A percentile compares a stretch with the other conserved stretches of the same genome.
phyloP scores from a whole-genome alignment of 495 filamentous ascomycete genomes.

The Penicillium verhagenii region DNA sequence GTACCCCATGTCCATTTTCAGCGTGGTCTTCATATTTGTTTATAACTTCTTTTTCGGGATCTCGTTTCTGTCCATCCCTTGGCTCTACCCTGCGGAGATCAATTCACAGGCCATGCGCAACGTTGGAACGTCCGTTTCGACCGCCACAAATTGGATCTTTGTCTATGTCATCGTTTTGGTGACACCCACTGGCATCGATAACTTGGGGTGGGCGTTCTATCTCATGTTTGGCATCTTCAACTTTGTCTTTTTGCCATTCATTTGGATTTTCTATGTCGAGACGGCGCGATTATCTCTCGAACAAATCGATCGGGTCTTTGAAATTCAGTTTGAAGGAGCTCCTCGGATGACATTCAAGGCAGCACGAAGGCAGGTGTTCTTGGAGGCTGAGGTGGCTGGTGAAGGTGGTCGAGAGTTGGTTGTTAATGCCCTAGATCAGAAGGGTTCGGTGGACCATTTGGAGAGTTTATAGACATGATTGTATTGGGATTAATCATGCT shows the following conservation, averaged over 20 bases:
- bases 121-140: slow-evolving; percentile 21
- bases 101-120: slow-evolving; percentile 29
- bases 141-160: slow-evolving; percentile 23
- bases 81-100: slow-evolving; percentile 35
- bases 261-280: slow-evolving; percentile 32
- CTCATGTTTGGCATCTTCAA: slow-evolving; percentile 35
- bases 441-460: slow-evolving; percentile 25
- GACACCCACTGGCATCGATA: slow-evolving; percentile 27
- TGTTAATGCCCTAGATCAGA: slow-evolving; percentile 28
- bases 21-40: slow-evolving; percentile 28
- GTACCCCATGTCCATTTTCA: slow-evolving; percentile 5
- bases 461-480: too few species aligned
- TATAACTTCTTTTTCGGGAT: slow-evolving; percentile 25
- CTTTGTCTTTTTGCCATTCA: slow-evolving; percentile 26
- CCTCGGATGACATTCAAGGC: background rate
- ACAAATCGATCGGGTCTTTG: slow-evolving; percentile 31
- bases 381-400: too few species aligned
- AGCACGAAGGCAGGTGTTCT: background rate
- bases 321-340: slow-evolving; percentile 1
- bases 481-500: too few species aligned
- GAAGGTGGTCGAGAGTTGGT: too few species aligned
- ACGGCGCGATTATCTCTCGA: slow-evolving; percentile 30
- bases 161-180: slow-evolving; percentile 32
- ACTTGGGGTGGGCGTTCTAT: slow-evolving; percentile 31
- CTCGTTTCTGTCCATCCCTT: slow-evolving; percentile 25